Evolutionary conservation across 2,329 filamentous ascomycete species (phyloP).

Genomic region (Fusarium coffeatum): DNA sequence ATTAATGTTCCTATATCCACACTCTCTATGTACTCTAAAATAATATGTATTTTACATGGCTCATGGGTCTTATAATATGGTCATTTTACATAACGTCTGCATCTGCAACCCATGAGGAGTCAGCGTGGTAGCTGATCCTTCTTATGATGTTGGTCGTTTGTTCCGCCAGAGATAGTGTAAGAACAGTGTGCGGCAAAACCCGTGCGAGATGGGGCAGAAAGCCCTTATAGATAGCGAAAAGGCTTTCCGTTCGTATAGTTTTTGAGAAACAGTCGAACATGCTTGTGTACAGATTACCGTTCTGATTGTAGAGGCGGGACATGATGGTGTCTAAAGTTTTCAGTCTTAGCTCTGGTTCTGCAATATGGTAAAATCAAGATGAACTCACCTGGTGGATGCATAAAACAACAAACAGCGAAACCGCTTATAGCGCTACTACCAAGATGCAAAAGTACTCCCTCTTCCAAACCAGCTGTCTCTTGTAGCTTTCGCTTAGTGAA

Average conservation of each 20-base stretch:
- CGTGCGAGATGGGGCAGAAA: not conserved
- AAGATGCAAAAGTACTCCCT: not conserved
- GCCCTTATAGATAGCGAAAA: not conserved
- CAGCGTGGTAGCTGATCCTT: not conserved
- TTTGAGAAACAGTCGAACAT: not conserved
- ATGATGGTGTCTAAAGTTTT: not conserved
- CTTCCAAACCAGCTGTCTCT: not conserved
- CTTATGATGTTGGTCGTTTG: not conserved
- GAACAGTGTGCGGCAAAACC: not conserved
- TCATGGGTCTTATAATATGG: rapidly evolving
- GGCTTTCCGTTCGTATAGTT: not conserved
- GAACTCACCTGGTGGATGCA: not conserved
- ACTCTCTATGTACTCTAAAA: not conserved
- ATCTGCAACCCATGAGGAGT: not conserved
- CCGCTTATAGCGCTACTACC: not conserved
- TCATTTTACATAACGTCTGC: not conserved
- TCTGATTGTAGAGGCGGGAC: not conserved
- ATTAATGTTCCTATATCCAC: rapidly evolving
- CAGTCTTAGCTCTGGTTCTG: not conserved
- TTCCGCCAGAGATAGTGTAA: not conserved
- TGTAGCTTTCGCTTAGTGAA: not conserved
- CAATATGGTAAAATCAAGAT: not conserved
- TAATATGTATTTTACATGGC: rapidly evolving
- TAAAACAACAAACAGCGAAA: not conserved
- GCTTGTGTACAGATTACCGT: not conserved